phyloP scores from a whole-genome alignment of 1,284 basidiomycete species.

The Lignosus rhinocerotis region DNA sequence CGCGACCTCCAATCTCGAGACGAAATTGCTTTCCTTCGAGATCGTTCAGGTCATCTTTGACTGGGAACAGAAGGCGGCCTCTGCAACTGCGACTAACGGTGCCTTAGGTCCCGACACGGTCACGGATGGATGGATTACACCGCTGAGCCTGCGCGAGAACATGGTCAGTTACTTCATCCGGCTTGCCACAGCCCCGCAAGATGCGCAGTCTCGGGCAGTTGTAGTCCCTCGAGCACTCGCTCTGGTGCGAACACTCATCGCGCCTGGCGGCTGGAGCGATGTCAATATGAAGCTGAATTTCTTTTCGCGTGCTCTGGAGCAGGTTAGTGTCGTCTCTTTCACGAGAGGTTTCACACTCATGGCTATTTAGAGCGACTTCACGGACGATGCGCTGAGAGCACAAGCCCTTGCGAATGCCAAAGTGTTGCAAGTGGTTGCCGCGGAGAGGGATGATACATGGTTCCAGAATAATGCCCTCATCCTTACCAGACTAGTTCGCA shows the following conservation, averaged over 20 bases:
- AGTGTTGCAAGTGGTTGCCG: slow-evolving; percentile 85
- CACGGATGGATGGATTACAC: slow-evolving; percentile 63
- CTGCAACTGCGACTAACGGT: slow-evolving; percentile 30
- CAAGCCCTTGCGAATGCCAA: slow-evolving; percentile 86
- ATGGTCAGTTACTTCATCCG: slow-evolving; percentile 94
- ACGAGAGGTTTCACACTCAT: not conserved
- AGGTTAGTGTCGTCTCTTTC: slow-evolving; percentile 48
- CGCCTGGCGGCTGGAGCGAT: slow-evolving; percentile 87
- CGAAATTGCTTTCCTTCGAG: slow-evolving; percentile 81
- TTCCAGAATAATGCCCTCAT: slow-evolving; percentile 72
- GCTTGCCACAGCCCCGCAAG: slow-evolving; percentile 76
- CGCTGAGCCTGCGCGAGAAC: slow-evolving; percentile 81
- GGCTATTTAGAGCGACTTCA: slow-evolving; percentile 65
- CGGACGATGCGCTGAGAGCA: slow-evolving; percentile 61
- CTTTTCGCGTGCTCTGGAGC: slow-evolving; percentile 82
- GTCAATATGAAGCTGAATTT: slow-evolving; percentile 91
- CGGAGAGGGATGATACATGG: slow-evolving; percentile 87
- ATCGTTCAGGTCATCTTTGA: slow-evolving; percentile 85
- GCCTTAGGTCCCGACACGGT: slow-evolving; percentile 21
- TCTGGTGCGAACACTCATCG: slow-evolving; percentile 82
- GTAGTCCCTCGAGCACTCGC: slow-evolving; percentile 79
- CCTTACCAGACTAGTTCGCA: slow-evolving; percentile 90
- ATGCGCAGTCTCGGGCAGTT: slow-evolving; percentile 62
- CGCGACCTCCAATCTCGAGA: slow-evolving; percentile 75
- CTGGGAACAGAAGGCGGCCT: slow-evolving; percentile 77